These are phyloP conservation scores for Aureobasidium sp. DNA, from an alignment of 2,329 filamentous ascomycete genomes.

Conservation along the genomic window DNA sequence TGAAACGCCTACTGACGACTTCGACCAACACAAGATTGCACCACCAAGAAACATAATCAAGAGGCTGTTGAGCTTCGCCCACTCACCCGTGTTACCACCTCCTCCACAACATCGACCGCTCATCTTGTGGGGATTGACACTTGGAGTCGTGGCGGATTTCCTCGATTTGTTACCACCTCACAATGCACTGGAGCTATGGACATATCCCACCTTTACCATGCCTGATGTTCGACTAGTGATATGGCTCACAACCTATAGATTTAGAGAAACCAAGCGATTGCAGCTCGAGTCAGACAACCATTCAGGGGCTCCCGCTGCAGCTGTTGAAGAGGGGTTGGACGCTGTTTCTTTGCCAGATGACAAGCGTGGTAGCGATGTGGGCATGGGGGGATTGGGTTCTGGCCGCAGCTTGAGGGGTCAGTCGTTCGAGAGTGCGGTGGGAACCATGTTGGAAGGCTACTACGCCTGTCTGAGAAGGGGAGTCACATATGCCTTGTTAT, in stretches of 20 bases:
- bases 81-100: slow-evolving; percentile 14
- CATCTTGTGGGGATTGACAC: slow-evolving; percentile 59
- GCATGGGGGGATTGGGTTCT: slow-evolving; percentile 10
- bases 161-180: slow-evolving; percentile 58
- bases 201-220: slow-evolving; percentile 59
- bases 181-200: slow-evolving; percentile 54
- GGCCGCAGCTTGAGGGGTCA: slow-evolving; percentile 21
- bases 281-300: slow-evolving; percentile 15
- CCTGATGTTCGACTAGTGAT: slow-evolving; percentile 52
- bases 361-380: slow-evolving; percentile 1
- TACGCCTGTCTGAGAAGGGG: slow-evolving; percentile 42
- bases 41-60: background rate
- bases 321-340: slow-evolving; percentile 22
- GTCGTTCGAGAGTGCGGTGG: slow-evolving; percentile 30
- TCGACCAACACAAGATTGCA: background rate
- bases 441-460: slow-evolving; percentile 44
- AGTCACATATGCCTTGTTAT: slow-evolving; percentile 34
- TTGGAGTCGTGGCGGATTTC: slow-evolving; percentile 59
- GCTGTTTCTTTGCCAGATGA: slow-evolving; percentile 16
- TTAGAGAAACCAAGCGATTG: slow-evolving; percentile 42
- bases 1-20: slow-evolving; percentile 22
- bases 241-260: slow-evolving; percentile 49
- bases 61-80: background rate
- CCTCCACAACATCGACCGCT: slow-evolving; percentile 38
- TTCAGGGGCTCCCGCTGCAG: slow-evolving; percentile 4